Percentiles rank a stretch among this genome's conserved stretches.
Evolutionary conservation across 345 rosid species (phyloP).

Genomic region (Corchorus olitorius): DNA sequence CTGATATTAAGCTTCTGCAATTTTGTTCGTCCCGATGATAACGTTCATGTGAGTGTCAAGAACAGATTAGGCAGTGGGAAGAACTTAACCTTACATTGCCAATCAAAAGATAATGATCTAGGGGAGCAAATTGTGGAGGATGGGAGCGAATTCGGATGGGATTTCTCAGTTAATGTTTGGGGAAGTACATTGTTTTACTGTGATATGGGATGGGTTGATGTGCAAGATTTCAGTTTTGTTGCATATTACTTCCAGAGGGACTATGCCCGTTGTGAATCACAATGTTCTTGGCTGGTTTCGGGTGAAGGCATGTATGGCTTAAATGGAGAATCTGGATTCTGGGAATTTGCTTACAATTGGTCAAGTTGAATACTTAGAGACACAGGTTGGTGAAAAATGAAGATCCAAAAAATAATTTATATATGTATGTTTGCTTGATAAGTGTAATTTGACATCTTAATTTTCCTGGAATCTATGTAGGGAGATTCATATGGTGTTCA

Average conservation of each 20-base stretch:
- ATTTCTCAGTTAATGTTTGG: conserved; percentile 35
- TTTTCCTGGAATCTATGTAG: too few relatives aligned
- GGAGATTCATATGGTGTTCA: too few relatives aligned
- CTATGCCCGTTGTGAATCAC: conserved; percentile 29
- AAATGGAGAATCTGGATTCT: conserved; percentile 45
- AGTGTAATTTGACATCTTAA: not conserved
- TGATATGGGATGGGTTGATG: conserved; percentile 44
- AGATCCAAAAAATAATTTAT: not conserved
- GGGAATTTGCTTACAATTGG: conserved; percentile 57
- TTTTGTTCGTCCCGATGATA: conserved; percentile 22
- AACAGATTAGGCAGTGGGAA: conserved; percentile 46
- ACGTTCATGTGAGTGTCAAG: conserved; percentile 39
- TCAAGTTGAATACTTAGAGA: conserved; percentile 16
- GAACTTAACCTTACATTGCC: conserved; percentile 56
- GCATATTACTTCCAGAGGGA: conserved; percentile 43
- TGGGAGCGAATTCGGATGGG: conserved; percentile 54
- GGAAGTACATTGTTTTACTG: conserved; percentile 55
- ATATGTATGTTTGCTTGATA: not conserved
- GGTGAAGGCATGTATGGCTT: conserved; percentile 48
- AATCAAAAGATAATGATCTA: conserved; percentile 55
- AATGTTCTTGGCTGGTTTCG: conserved; percentile 48
- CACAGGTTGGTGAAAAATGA: not conserved
- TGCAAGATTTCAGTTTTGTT: conserved; percentile 37
- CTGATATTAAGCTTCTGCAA: conserved; percentile 23
- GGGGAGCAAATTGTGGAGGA: conserved; percentile 44